Base-by-base conservation (phyloP, 2,329 filamentous ascomycete species). In the Aspergillus brasiliensis region DNA sequence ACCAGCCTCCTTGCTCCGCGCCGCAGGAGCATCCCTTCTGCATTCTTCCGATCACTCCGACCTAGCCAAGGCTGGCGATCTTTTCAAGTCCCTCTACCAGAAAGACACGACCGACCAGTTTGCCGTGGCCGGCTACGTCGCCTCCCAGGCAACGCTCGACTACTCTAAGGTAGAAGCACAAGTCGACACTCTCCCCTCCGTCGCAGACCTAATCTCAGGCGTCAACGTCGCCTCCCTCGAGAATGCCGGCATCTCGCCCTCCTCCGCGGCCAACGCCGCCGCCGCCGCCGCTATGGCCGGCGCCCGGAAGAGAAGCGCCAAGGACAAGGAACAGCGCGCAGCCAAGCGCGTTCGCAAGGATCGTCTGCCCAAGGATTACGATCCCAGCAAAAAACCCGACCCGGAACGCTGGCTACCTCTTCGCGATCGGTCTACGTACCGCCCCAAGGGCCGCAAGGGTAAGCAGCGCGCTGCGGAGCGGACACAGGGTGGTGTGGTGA, bases 371-470 rank as follows among this genome's bases (percentile, higher is more conserved):
- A 82, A 81, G 70, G 77, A 82, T 58, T 80, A 77, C 58, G 91
- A 92, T 60, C 85, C 91, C 55, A 86, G 84, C 67, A 96, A 92
- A 81, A 88, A 87, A 65, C 85, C 91, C 34, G 95, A 99, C 75
- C 88, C 92, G 0, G 95, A 99, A 78, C 84, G 95, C 63, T 99
- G 95, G 95, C 78, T 99, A 61, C 94, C 95, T 11, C 82, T 98
- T 70, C 88, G 90, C 55, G 95, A 99, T 74, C 85, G 95, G 59
- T 95, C 91, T 68, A 91, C 87, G 42, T 99, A 97, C 77, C 83
- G 90, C 51, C 92, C 93, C 7, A 97, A 95, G 80, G 92, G 92
- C 5, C 92, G 90, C 81, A 96, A 97, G 83, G 91, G 91, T 57
- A 94, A 92, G 83, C 89, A 92, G 83, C 90, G 89, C 78, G 88